These are phyloP conservation scores for Eleusine indica DNA, from an alignment of 176 grass and related monocot species.

Conservation along the genomic window DNA sequence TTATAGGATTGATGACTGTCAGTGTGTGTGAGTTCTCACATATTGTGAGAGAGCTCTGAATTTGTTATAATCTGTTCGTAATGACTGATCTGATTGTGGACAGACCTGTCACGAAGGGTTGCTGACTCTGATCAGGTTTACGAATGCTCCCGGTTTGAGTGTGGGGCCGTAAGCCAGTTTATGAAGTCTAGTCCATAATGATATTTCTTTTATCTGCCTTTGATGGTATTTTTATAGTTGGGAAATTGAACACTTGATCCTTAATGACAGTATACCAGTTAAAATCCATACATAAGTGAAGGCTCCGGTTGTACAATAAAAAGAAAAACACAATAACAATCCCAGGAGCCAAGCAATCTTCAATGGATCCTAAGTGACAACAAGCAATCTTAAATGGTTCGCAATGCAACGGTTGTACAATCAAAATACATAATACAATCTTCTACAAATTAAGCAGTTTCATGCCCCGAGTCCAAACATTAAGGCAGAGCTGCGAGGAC, in stretches of 20 bases:
- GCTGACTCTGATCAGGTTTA: background rate
- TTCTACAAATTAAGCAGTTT: no score
- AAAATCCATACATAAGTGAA: background rate
- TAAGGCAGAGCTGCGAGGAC: no score
- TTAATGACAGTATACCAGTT: background rate
- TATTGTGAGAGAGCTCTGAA: conserved; percentile 43
- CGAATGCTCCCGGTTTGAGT: conserved; percentile 7
- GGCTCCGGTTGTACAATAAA: no score
- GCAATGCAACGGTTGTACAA: background rate
- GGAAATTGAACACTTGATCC: background rate
- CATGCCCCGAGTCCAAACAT: no score
- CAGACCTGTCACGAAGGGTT: background rate
- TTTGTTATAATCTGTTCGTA: conserved; percentile 23
- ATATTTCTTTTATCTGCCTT: background rate
- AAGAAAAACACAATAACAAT: no score
- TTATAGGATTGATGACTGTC: background rate
- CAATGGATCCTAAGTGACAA: no score
- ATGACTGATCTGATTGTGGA: conserved; percentile 7
- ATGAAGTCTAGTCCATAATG: background rate
- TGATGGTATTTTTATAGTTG: background rate
- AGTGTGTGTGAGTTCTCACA: conserved; percentile 23
- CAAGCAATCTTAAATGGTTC: background rate
- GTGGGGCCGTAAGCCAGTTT: background rate
- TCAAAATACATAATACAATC: background rate
- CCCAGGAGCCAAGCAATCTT: no score